These are phyloP conservation scores for Coccomyxa sp. DNA, from an alignment of 139 green algal species.

Conservation along the genomic window DNA sequence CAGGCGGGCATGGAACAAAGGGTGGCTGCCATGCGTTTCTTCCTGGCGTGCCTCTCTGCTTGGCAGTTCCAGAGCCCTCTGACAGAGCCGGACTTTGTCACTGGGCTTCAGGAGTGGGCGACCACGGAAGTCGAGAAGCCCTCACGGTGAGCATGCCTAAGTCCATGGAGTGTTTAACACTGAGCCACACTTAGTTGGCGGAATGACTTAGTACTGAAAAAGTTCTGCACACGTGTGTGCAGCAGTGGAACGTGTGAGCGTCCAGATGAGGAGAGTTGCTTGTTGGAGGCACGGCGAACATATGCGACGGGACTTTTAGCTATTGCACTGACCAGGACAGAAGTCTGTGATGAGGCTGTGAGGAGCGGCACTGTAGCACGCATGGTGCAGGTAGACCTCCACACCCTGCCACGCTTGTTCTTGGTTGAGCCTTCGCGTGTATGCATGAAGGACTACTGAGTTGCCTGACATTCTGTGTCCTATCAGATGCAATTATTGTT, in stretches of 20 bases:
- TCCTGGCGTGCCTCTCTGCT: slow-evolving; percentile 23
- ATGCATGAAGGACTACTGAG: no score
- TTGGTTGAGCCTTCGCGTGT: no score
- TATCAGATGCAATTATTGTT: no score
- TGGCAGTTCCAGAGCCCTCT: slow-evolving; percentile 52
- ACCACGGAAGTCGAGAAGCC: neutral
- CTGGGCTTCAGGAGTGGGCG: slow-evolving; percentile 22
- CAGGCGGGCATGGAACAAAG: neutral
- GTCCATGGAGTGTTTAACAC: neutral
- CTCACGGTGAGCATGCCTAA: neutral
- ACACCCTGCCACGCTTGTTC: no score
- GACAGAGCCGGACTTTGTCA: slow-evolving; percentile 41
- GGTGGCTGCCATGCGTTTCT: slow-evolving; percentile 41
- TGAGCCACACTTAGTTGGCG: neutral
- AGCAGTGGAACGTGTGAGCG: no score
- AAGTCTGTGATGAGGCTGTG: slow-evolving; percentile 39
- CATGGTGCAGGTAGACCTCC: neutral
- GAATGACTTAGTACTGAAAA: neutral
- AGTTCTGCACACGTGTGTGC: no score
- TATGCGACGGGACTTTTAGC: slow-evolving; percentile 31
- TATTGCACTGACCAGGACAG: slow-evolving; percentile 34
- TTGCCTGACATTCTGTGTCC: no score
- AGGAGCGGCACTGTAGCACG: slow-evolving; percentile 22
- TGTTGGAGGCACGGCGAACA: neutral
- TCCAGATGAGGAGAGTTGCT: no score